Percentiles rank a stretch among this genome's conserved stretches.
Conservation (phyloP, 2,329 filamentous ascomycete species). For the Paecilomyces fulvus region DNA sequence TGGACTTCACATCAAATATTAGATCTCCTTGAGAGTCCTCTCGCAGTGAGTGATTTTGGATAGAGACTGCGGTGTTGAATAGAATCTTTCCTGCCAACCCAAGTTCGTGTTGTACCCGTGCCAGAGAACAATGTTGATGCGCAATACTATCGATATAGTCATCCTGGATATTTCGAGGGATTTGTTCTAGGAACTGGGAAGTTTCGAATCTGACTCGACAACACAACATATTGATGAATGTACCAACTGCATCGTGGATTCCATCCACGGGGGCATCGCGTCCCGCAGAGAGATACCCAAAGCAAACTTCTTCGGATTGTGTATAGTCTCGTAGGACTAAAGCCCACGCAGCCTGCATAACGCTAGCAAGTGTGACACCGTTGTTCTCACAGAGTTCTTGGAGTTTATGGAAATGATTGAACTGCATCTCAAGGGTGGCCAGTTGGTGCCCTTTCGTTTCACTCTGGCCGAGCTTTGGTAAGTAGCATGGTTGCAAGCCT, state of each 20-base stretch:
- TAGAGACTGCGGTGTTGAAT: constrained; percentile 36
- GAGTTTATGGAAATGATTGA: constrained; percentile 21
- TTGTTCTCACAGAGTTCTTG: constrained; percentile 23
- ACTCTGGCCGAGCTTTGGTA: constrained; percentile 10
- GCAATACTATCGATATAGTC: constrained; percentile 40
- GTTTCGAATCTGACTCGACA: constrained; percentile 36
- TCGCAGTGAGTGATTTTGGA: constrained; percentile 26
- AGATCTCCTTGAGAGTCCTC: constrained; percentile 17
- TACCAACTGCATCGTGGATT: constrained; percentile 40
- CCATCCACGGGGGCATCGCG: constrained; percentile 38
- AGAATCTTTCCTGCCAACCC: constrained; percentile 25
- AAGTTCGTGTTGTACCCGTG: constrained; percentile 38
- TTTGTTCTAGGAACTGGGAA: constrained; percentile 27
- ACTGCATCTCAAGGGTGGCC: constrained; percentile 19
- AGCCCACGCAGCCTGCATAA: constrained; percentile 32
- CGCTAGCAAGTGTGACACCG: constrained; percentile 26
- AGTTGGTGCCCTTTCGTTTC: constrained; percentile 12
- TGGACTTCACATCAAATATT: constrained; percentile 22
- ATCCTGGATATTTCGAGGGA: constrained; percentile 37
- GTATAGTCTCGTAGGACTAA: constrained; percentile 27
- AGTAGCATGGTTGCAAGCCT: constrained; percentile 23
- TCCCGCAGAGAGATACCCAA: constrained; percentile 34
- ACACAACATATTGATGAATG: constrained; percentile 49
- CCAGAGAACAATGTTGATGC: constrained; percentile 44
- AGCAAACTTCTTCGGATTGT: constrained; percentile 30